Evolutionary conservation across 2,329 filamentous ascomycete genomes (phyloP).

Genomic region (Fonsecaea monophora): DNA sequence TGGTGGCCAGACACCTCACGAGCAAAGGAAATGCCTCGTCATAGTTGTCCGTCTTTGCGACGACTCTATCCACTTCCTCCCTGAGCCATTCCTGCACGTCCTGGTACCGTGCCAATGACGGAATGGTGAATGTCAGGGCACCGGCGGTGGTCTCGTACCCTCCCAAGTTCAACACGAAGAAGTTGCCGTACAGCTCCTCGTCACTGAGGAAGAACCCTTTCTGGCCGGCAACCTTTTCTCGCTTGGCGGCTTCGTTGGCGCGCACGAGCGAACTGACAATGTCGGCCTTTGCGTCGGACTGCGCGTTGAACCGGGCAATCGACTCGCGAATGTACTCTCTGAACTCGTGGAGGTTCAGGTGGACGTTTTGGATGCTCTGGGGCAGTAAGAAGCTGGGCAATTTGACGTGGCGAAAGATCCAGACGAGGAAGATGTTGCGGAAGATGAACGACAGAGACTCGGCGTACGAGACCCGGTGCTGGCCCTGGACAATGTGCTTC

Average conservation of each 20-base stretch:
- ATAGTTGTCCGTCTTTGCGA: slow-evolving; percentile 9
- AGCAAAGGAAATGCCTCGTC: slow-evolving; percentile 19
- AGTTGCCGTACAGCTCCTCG: slow-evolving; percentile 57
- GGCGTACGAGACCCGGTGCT: too few relatives aligned
- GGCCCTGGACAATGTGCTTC: too few relatives aligned
- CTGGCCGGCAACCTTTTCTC: too few relatives aligned
- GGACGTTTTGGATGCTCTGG: too few relatives aligned
- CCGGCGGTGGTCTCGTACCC: slow-evolving; percentile 61
- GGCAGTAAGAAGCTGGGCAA: too few relatives aligned
- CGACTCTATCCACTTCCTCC: slow-evolving; percentile 47
- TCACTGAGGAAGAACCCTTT: slow-evolving; percentile 35
- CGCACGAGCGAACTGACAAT: slow-evolving; percentile 30
- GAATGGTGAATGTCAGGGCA: slow-evolving; percentile 51
- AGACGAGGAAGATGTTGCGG: too few relatives aligned
- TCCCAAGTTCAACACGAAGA: slow-evolving; percentile 58
- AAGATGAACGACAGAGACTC: too few relatives aligned
- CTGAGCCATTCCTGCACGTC: slow-evolving; percentile 55
- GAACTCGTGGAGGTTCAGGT: too few relatives aligned
- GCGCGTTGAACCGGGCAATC: too few relatives aligned
- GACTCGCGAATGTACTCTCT: too few relatives aligned
- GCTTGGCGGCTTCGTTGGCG: slow-evolving; percentile 9
- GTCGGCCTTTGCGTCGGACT: too few relatives aligned
- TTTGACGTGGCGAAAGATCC: too few relatives aligned
- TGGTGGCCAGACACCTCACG: slow-evolving; percentile 22
- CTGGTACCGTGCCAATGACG: slow-evolving; percentile 54